A percentile compares a stretch with the other conserved stretches of the same genome.
Evolutionary conservation across 2,329 filamentous ascomycete species (phyloP).

Genomic region (Botrytis deweyae): DNA sequence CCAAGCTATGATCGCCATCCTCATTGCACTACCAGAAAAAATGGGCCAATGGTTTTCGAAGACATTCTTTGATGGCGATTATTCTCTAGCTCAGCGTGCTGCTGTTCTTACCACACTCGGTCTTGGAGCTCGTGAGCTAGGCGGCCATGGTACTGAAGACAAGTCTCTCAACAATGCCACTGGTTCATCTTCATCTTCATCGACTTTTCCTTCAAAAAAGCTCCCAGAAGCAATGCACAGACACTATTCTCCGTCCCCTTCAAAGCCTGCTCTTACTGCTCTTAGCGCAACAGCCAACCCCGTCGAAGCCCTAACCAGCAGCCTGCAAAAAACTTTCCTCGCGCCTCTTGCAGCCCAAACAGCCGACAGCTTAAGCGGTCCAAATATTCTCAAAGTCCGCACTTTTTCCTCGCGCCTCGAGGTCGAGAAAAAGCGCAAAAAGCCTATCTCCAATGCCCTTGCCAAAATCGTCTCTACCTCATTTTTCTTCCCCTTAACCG

Average conservation of each 20-base stretch:
- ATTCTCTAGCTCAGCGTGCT: constrained; percentile 81
- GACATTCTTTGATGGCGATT: constrained; percentile 88
- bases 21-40: constrained; percentile 70
- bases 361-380: constrained; percentile 76
- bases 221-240: constrained; percentile 73
- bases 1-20: constrained; percentile 77
- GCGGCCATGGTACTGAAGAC: constrained; percentile 61
- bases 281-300: constrained; percentile 24
- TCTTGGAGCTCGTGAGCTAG: constrained; percentile 78
- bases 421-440: constrained; percentile 56
- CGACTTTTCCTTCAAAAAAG: constrained; percentile 74
- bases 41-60: constrained; percentile 84
- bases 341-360: constrained; percentile 78
- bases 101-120: constrained; percentile 80
- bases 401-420: constrained; percentile 81
- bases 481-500: constrained; percentile 86
- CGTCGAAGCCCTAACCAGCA: constrained; percentile 66
- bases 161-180: constrained; percentile 37
- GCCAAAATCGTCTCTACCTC: constrained; percentile 70
- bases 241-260: constrained; percentile 54
- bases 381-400: constrained; percentile 81
- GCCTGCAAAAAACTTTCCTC: constrained; percentile 70
- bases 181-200: constrained; percentile 31
- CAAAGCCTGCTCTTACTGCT: neutral
- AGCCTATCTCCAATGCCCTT: constrained; percentile 71